Conservation (phyloP, 805 yeast species). For the Nakazawaea ernobii region DNA sequence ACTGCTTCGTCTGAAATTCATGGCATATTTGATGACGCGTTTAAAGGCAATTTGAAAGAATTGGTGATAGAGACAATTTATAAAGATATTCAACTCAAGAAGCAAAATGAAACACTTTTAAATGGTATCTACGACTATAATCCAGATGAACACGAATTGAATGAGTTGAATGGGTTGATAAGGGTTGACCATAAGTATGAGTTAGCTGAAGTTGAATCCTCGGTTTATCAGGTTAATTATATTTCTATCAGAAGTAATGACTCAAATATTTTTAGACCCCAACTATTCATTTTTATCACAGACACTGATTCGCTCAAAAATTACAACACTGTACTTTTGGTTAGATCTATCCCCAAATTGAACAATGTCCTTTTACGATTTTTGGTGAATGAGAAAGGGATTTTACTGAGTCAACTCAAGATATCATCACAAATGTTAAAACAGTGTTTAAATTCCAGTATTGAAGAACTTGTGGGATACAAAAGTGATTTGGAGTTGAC, state of each 20-base stretch:
- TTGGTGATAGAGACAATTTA: neutral
- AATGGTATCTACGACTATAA: neutral
- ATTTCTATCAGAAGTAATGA: constrained; percentile 4
- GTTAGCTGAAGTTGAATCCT: neutral
- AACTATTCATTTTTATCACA: constrained; percentile 5
- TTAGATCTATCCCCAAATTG: constrained; percentile 2
- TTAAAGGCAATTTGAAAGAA: neutral
- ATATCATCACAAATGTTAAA: neutral
- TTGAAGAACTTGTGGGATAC: constrained; percentile 10
- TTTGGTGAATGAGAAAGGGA: constrained; percentile 6
- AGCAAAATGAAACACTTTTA: neutral
- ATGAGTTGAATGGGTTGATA: constrained; percentile 1
- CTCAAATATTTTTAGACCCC: constrained; percentile 1
- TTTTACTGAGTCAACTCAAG: constrained; percentile 1
- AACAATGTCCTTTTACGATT: neutral
- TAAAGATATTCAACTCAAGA: constrained; percentile 2
- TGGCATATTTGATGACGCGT: neutral
- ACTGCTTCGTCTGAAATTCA: neutral
- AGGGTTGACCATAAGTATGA: neutral
- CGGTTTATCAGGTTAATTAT: neutral
- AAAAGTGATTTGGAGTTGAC: constrained; percentile 16
- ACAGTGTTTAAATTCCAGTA: neutral
- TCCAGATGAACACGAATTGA: neutral
- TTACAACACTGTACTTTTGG: constrained; percentile 5
- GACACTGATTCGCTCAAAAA: neutral